Conservation (phyloP, 495 filamentous ascomycete genomes). For the Hamigera avellanea region DNA sequence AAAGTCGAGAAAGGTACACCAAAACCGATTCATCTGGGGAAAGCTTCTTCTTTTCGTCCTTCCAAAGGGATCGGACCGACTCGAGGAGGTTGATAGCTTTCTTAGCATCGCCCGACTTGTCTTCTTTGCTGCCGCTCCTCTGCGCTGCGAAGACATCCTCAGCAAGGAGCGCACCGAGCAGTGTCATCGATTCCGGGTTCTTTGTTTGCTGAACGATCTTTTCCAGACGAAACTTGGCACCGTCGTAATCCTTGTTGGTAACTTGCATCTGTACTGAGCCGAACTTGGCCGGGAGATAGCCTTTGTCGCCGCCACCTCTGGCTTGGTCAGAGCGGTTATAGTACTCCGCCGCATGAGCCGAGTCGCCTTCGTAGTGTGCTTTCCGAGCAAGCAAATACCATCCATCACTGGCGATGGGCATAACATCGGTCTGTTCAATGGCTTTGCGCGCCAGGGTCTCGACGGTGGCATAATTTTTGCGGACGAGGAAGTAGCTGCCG, state of each 20-base stretch:
- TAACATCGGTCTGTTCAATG: conserved; percentile 89
- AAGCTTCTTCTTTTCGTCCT: conserved; percentile 72
- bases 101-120: conserved; percentile 69
- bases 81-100: conserved; percentile 79
- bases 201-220: conserved; percentile 81
- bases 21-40: conserved; percentile 76
- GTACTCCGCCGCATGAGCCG: conserved; percentile 59
- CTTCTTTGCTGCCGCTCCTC: conserved; percentile 62
- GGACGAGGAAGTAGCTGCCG: conserved; percentile 73
- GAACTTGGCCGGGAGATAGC: conserved; percentile 86
- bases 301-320: conserved; percentile 74
- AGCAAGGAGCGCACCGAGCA: conserved; percentile 81
- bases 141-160: conserved; percentile 84
- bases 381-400: conserved; percentile 91
- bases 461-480: conserved; percentile 63
- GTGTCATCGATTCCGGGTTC: conserved; percentile 79
- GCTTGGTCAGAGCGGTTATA: conserved; percentile 84
- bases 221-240: conserved; percentile 86
- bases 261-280: conserved; percentile 82
- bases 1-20: conserved; percentile 81
- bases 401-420: conserved; percentile 88
- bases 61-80: conserved; percentile 78
- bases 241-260: conserved; percentile 69
- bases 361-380: conserved; percentile 62
- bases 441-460: conserved; percentile 84